Evolutionary conservation across 306 rosid genomes (phyloP), one percentile per base, ranked within the genome.

Genomic region (Cicer cuneatum): DNA sequence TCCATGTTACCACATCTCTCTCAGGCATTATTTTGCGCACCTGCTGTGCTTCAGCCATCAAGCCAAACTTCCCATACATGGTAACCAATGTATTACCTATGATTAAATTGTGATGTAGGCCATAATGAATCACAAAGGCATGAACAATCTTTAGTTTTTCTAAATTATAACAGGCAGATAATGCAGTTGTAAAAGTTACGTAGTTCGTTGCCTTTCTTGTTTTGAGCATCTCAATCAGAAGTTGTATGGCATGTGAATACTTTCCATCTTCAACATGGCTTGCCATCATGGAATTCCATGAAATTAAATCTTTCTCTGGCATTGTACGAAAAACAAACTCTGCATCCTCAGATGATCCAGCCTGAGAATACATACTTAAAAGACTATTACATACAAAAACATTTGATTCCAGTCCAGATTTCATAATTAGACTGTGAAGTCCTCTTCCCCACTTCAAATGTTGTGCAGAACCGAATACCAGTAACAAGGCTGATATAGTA

Each of bases 211-310:
- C 19, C 76, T 72, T 85, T 81, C 76, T 79, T 71, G 49, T 72
- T 82, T 51, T 69, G 39, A 85, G 86, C 91, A 94, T 88, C 80
- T 85, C 78, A 69, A 86, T 46, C 40, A 94, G 86, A 80, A 86
- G 76, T 62, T 70, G 74, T 10, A 91, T n/a, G 45, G 93, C 92
- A 51, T 54, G 47, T 37, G 47, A 78, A 66, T 52, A 68, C 56
- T 80, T 85, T 45, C 75, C 92, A 79, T 89, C 87, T 77, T 84
- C 89, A 72, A 84, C 92, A 85, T 83, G 83, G 86, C 90, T 63
- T 62, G 90, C 88, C 84, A 93, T 75, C 92, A 93, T 85, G 80
- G 98, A 89, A 79, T 93, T 93, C 98, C 98, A 93, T 4, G 97
- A 87, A 74, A 91, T 89, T 75, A 87, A 73, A 87, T 91, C 97